These are phyloP conservation scores for Epichloe aotearoae DNA, from an alignment of 2,329 filamentous ascomycete species.

Conservation along the genomic window DNA sequence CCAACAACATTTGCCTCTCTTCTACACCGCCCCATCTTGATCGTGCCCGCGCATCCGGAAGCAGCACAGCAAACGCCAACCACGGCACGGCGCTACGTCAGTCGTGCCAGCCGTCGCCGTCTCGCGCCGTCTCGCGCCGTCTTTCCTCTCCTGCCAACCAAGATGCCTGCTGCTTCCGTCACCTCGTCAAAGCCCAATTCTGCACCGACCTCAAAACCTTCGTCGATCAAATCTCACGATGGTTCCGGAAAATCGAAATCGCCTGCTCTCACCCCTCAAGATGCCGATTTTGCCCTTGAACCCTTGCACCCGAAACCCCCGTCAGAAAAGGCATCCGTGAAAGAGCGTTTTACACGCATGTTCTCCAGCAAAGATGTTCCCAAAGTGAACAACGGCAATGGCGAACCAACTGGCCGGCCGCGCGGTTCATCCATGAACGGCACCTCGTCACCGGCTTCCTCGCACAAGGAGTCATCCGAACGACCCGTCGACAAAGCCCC, in stretches of 20 bases:
- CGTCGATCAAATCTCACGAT: slow-evolving; percentile 25
- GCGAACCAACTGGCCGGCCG: slow-evolving; percentile 20
- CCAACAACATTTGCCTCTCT: not conserved
- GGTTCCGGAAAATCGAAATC: slow-evolving; percentile 27
- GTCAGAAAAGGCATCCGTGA: slow-evolving; percentile 47
- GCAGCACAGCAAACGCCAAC: not conserved
- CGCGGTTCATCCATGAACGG: slow-evolving; percentile 23
- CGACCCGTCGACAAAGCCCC: slow-evolving; percentile 13
- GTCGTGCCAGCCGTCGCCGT: not conserved
- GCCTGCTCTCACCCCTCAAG: slow-evolving; percentile 26
- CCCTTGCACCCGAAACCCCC: slow-evolving; percentile 17
- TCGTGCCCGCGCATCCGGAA: not conserved
- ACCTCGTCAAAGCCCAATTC: slow-evolving; percentile 5
- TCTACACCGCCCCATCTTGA: not conserved
- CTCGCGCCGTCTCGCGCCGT: not conserved
- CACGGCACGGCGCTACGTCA: slow-evolving; percentile 1
- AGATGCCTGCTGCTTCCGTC: slow-evolving; percentile 4
- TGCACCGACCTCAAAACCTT: slow-evolving; percentile 5
- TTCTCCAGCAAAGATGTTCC: slow-evolving; percentile 44
- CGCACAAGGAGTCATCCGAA: slow-evolving; percentile 30
- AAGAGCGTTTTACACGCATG: slow-evolving; percentile 51
- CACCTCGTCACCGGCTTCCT: slow-evolving; percentile 22
- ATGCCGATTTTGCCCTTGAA: slow-evolving; percentile 19
- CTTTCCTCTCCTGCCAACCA: not conserved
- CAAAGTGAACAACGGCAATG: slow-evolving; percentile 20